Conservation (phyloP, 371 early-diverging fungal genomes). For the Blakeslea trispora region DNA sequence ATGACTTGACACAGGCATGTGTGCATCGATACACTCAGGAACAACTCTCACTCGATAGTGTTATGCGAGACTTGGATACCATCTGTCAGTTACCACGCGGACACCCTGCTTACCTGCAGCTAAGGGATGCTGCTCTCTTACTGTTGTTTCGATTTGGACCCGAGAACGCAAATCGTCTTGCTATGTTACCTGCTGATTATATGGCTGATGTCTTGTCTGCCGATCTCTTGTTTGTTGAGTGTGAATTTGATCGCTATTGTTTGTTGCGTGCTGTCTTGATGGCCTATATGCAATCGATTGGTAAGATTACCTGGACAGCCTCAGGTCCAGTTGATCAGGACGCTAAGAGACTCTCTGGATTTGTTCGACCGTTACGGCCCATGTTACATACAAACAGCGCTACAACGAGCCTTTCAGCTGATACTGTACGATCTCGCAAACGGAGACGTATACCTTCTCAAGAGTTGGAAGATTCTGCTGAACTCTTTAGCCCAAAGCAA, state of each 20-base stretch:
- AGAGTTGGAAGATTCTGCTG: slow-evolving; percentile 19
- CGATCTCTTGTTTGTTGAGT: slow-evolving; percentile 39
- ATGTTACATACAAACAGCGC: not conserved
- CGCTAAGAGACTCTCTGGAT: slow-evolving; percentile 45
- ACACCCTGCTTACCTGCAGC: slow-evolving; percentile 34
- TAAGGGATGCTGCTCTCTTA: slow-evolving; percentile 44
- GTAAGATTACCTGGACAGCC: slow-evolving; percentile 45
- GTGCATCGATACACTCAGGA: slow-evolving; percentile 34
- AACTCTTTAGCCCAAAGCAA: not conserved
- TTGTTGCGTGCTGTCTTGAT: slow-evolving; percentile 35
- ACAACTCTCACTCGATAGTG: slow-evolving; percentile 37
- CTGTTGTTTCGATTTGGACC: slow-evolving; percentile 44
- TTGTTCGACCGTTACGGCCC: slow-evolving; percentile 20
- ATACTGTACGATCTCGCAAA: slow-evolving; percentile 31
- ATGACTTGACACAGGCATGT: slow-evolving; percentile 41
- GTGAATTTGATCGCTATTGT: slow-evolving; percentile 45
- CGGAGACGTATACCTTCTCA: slow-evolving; percentile 47
- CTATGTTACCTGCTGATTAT: slow-evolving; percentile 45
- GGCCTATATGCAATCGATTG: slow-evolving; percentile 46
- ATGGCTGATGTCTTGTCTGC: slow-evolving; percentile 52
- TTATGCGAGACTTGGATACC: slow-evolving; percentile 46
- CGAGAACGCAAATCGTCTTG: slow-evolving; percentile 31
- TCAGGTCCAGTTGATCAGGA: slow-evolving; percentile 45
- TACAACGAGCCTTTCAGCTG: slow-evolving; percentile 17
- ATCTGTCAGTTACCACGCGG: slow-evolving; percentile 46